Conservation (phyloP, 1,284 basidiomycete species). For the Tylopilus orsonianus region DNA sequence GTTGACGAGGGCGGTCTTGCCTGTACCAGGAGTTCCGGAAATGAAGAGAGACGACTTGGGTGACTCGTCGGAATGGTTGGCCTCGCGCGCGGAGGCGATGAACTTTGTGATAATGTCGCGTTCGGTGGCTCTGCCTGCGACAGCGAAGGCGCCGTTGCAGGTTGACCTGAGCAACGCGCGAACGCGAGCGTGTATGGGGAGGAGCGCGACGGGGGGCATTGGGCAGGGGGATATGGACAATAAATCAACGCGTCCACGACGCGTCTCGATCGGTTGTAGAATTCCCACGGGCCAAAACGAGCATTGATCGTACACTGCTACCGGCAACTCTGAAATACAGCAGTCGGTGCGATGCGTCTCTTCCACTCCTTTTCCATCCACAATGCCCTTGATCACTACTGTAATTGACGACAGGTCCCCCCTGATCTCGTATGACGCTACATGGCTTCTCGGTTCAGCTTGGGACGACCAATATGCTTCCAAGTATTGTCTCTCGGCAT, state of each 20-base stretch:
- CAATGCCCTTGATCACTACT: conserved; percentile 28
- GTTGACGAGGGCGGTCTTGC: conserved; percentile 79
- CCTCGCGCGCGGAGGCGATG: conserved; percentile 35
- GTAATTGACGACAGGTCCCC: conserved; percentile 35
- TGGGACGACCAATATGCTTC: conserved; percentile 14
- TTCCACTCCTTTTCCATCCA: too few relatives aligned
- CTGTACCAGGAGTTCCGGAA: conserved; percentile 78
- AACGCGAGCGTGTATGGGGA: conserved; percentile 62
- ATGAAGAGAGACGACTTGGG: conserved; percentile 58
- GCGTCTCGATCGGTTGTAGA: conserved; percentile 14
- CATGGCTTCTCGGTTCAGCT: conserved; percentile 24
- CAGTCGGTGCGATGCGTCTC: too few relatives aligned
- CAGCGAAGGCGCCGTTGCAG: conserved; percentile 47
- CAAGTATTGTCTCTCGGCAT: conserved; percentile 14
- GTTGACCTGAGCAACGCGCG: conserved; percentile 70
- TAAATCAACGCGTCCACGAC: conserved; percentile 22
- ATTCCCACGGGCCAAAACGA: conserved; percentile 13
- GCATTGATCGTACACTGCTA: too few relatives aligned
- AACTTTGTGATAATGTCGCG: conserved; percentile 57
- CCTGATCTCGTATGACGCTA: conserved; percentile 26
- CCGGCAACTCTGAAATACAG: too few relatives aligned
- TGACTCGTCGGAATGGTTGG: conserved; percentile 41
- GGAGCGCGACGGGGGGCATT: conserved; percentile 52
- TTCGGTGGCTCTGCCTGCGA: conserved; percentile 68
- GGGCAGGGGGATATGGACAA: conserved; percentile 34